phyloP scores from a whole-genome alignment of 2,329 filamentous ascomycete genomes.

The Thermothelomyces thermophilus region DNA sequence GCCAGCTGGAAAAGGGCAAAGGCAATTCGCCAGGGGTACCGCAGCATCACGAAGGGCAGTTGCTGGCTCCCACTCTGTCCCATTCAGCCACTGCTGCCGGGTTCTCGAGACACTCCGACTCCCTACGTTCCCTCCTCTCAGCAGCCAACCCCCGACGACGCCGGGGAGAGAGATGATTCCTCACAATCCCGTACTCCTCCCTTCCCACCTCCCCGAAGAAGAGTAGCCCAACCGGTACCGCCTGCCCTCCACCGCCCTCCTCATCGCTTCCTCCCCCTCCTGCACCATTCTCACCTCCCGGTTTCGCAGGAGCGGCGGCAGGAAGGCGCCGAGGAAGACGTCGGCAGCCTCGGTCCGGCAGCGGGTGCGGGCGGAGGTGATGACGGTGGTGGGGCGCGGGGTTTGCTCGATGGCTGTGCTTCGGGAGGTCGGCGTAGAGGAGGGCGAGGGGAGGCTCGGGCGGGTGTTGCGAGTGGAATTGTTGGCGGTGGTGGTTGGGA shows the following conservation, averaged over 20 bases:
- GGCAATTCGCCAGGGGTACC: constrained; percentile 30
- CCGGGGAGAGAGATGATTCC: neutral
- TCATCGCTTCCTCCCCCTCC: constrained; percentile 21
- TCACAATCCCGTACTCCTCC: constrained; percentile 30
- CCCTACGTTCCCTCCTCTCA: neutral
- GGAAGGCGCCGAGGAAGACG: constrained; percentile 38
- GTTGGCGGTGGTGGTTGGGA: constrained; percentile 22
- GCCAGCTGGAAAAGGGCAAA: constrained; percentile 31
- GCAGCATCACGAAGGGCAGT: constrained; percentile 33
- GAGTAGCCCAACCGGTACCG: constrained; percentile 29
- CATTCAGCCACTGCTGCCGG: constrained; percentile 1
- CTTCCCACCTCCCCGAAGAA: constrained; percentile 19
- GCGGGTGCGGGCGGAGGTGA: constrained; percentile 22
- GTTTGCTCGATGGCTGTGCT: neutral
- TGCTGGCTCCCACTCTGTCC: constrained; percentile 2
- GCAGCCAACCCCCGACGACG: no score
- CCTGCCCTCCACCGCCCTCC: constrained; percentile 22
- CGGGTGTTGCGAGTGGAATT: constrained; percentile 23
- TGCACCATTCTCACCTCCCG: constrained; percentile 25
- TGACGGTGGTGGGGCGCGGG: constrained; percentile 9
- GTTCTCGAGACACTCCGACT: constrained; percentile 9
- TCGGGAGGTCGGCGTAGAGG: constrained; percentile 6
- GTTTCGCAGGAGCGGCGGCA: constrained; percentile 34
- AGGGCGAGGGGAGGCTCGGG: constrained; percentile 24
- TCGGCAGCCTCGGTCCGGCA: constrained; percentile 24